phyloP scores from a whole-genome alignment of 2,329 filamentous ascomycete species.

The Epicoccum nigrum region DNA sequence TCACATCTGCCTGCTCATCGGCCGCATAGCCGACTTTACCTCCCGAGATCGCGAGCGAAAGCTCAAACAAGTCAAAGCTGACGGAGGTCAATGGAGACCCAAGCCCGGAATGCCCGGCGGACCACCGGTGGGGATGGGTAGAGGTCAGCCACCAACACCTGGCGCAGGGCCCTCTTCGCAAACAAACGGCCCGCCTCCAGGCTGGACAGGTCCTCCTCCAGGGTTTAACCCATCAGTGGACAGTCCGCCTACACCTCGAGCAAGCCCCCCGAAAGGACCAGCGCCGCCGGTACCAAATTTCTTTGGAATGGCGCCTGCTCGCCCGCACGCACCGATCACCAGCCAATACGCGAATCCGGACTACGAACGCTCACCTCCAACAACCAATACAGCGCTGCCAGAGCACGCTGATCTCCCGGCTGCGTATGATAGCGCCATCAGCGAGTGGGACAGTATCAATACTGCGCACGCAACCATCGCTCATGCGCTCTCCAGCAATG shows the following conservation, averaged over 20 bases:
- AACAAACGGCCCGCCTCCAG: conserved; percentile 23
- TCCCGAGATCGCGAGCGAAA: conserved; percentile 81
- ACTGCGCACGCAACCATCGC: conserved; percentile 72
- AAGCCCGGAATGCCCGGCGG: conserved; percentile 55
- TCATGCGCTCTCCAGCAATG: conserved; percentile 63
- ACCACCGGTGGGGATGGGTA: conserved; percentile 36
- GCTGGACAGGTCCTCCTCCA: conserved; percentile 17
- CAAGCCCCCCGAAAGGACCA: conserved; percentile 21
- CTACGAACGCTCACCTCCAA: conserved; percentile 25
- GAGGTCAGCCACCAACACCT: conserved; percentile 28
- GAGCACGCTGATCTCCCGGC: conserved; percentile 61
- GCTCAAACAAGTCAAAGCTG: conserved; percentile 66
- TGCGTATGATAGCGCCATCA: conserved; percentile 71
- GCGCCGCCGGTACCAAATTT: conserved; percentile 52
- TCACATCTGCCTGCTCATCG: conserved; percentile 81
- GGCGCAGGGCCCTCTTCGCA: conserved; percentile 33
- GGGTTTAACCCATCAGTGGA: conserved; percentile 22
- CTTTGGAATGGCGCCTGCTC: conserved; percentile 58
- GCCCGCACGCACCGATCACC: conserved; percentile 51
- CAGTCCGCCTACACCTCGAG: conserved; percentile 19
- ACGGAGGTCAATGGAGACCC: conserved; percentile 64
- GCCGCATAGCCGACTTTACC: conserved; percentile 78
- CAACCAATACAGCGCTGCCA: conserved; percentile 23
- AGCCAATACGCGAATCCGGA: conserved; percentile 48
- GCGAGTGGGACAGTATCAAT: conserved; percentile 79